A percentile compares a stretch with the other conserved stretches of the same genome.
These are phyloP conservation scores for Xanthoceras sorbifolium DNA, from an alignment of 345 rosid genomes.

Conservation along the genomic window DNA sequence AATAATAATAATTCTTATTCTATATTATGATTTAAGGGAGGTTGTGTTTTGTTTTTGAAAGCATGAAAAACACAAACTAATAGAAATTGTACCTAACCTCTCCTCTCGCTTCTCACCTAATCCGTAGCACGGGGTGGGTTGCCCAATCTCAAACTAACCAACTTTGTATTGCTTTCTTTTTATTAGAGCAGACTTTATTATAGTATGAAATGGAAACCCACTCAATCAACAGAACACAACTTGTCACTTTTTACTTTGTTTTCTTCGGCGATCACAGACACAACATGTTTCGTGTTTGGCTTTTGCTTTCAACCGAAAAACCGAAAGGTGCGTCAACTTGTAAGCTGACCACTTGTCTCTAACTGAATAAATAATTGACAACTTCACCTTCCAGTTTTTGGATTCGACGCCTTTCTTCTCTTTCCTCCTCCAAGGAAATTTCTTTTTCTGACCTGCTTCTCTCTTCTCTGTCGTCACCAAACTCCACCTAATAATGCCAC, in stretches of 20 bases:
- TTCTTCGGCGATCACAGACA: background rate
- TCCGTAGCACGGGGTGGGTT: no score
- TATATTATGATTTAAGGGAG: no score
- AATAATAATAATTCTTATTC: no score
- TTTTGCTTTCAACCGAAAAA: background rate
- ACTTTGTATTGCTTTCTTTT: no score
- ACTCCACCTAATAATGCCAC: background rate
- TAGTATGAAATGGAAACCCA: no score
- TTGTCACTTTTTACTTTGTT: background rate
- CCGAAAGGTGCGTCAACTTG: background rate
- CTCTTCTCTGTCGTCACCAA: background rate
- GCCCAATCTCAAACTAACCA: no score
- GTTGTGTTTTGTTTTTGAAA: no score
- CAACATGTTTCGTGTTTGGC: background rate
- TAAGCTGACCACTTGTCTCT: background rate
- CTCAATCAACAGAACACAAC: no score
- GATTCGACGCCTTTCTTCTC: background rate
- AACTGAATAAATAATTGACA: background rate
- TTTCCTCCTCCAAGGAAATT: background rate
- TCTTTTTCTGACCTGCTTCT: background rate
- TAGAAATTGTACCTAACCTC: background rate
- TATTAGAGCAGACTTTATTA: no score
- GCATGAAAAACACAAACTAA: no score
- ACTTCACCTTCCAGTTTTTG: background rate
- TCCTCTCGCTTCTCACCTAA: background rate